Conservation (phyloP, 2,329 filamentous ascomycete genomes). For the Xylariales sp. region DNA sequence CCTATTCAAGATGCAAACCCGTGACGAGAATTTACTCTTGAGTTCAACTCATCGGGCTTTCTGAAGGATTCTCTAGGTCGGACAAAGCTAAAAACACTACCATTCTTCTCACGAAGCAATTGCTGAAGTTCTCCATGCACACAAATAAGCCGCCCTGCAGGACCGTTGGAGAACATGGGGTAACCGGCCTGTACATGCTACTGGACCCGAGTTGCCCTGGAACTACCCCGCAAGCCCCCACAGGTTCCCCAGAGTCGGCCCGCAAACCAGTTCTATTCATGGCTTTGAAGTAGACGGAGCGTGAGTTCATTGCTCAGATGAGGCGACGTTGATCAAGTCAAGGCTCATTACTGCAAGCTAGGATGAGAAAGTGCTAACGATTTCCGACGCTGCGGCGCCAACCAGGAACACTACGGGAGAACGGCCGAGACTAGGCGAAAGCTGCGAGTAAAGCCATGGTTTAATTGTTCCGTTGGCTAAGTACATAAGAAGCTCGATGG, state of each 20-base stretch:
- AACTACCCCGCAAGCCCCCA: background rate
- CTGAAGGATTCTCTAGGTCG: no score
- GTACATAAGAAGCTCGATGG: background rate
- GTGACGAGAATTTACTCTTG: no score
- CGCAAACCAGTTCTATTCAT: background rate
- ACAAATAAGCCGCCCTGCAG: background rate
- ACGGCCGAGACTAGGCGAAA: slow-evolving; percentile 1
- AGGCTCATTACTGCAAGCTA: background rate
- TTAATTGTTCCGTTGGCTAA: background rate
- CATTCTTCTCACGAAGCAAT: no score
- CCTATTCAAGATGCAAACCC: background rate
- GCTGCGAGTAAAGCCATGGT: background rate
- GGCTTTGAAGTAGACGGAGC: background rate
- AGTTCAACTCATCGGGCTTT: no score
- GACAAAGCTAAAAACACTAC: no score
- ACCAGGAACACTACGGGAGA: background rate
- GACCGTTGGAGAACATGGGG: background rate
- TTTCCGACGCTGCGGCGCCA: slow-evolving; percentile 1
- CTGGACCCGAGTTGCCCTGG: slow-evolving; percentile 3
- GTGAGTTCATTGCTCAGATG: background rate
- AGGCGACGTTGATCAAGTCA: slow-evolving; percentile 12
- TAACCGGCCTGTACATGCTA: no score
- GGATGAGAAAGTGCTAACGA: background rate
- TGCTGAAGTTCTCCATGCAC: no score
- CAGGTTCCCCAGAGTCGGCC: slow-evolving; percentile 9